Conservation (phyloP, 2,329 filamentous ascomycete genomes). For the Emergomyces pasteurianus region DNA sequence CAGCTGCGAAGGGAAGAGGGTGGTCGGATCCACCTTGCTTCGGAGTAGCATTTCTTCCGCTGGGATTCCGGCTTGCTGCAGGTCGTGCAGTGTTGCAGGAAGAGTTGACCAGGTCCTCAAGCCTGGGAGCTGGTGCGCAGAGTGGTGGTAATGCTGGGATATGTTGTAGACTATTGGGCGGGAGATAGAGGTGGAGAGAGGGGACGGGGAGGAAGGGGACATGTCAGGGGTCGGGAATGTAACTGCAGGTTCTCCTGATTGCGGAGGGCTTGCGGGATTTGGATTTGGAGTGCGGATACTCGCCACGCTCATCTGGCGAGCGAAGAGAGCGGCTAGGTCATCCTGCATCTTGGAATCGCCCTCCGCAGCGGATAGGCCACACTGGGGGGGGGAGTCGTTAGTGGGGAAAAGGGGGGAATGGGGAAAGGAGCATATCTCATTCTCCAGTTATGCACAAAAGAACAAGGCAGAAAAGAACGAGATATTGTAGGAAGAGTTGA, state of each 20-base stretch:
- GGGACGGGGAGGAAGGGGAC: conserved; percentile 5
- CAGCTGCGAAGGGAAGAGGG: conserved; percentile 62
- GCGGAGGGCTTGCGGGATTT: conserved; percentile 8
- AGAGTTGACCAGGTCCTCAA: conserved; percentile 28
- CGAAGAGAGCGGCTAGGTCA: conserved; percentile 70
- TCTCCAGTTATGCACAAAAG: conserved; percentile 7
- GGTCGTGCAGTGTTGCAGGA: conserved; percentile 41
- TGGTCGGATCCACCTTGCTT: conserved; percentile 57
- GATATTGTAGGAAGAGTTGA: background rate
- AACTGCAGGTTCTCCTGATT: conserved; percentile 8
- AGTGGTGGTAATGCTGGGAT: conserved; percentile 76
- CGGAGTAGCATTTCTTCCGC: conserved; percentile 49
- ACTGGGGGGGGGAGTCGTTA: conserved; percentile 19
- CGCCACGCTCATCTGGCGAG: conserved; percentile 58
- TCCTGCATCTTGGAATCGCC: conserved; percentile 57
- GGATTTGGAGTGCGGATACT: conserved; percentile 16
- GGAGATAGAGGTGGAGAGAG: conserved; percentile 18
- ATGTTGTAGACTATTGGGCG: conserved; percentile 55
- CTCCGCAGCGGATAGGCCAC: conserved; percentile 30
- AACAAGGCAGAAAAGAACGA: conserved; percentile 1
- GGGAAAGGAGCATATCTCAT: background rate
- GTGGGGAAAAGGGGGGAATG: background rate
- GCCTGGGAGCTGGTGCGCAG: conserved; percentile 49
- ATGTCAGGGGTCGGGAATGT: conserved; percentile 21
- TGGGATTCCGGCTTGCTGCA: conserved; percentile 27